phyloP scores from a whole-genome alignment of 148 eudicot species.

The Persicaria tinctoria region DNA sequence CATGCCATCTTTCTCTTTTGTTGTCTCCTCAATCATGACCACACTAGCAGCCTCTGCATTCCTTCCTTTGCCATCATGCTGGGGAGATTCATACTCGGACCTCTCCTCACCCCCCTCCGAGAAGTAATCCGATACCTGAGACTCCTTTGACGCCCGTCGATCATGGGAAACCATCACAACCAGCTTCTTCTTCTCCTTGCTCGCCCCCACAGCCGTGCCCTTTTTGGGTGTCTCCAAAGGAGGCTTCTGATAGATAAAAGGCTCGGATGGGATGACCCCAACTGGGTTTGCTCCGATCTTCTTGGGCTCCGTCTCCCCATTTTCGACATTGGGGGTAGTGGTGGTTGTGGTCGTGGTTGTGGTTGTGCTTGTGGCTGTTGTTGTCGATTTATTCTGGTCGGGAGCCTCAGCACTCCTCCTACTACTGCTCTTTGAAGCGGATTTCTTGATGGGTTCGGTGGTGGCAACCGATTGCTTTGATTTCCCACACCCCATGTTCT shows the following conservation, averaged over 20 bases:
- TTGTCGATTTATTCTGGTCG: background rate
- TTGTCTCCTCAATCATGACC: background rate
- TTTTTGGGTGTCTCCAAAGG: background rate
- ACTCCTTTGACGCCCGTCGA: slow-evolving; percentile 10
- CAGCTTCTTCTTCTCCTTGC: background rate
- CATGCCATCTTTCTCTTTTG: background rate
- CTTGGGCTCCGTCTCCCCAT: background rate
- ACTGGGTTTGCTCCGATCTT: background rate
- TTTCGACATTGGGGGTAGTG: background rate
- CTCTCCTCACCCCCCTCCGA: slow-evolving; percentile 9
- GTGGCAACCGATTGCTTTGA: slow-evolving; percentile 43
- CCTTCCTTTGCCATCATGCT: background rate
- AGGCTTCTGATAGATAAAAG: background rate
- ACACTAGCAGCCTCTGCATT: background rate
- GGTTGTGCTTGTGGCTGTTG: background rate
- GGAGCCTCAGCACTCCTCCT: background rate
- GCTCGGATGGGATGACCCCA: slow-evolving; percentile 7
- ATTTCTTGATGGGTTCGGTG: slow-evolving; percentile 24
- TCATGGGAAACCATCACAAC: slow-evolving; percentile 10
- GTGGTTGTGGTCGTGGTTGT: background rate
- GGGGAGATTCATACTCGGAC: slow-evolving; percentile 9
- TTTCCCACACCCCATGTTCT: slow-evolving; percentile 56
- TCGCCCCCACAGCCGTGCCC: background rate
- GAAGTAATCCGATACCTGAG: slow-evolving; percentile 6
- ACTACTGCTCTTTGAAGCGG: slow-evolving; percentile 13